Evolutionary conservation across 2,329 filamentous ascomycete species (phyloP).

Genomic region (Neonectria magnoliae): DNA sequence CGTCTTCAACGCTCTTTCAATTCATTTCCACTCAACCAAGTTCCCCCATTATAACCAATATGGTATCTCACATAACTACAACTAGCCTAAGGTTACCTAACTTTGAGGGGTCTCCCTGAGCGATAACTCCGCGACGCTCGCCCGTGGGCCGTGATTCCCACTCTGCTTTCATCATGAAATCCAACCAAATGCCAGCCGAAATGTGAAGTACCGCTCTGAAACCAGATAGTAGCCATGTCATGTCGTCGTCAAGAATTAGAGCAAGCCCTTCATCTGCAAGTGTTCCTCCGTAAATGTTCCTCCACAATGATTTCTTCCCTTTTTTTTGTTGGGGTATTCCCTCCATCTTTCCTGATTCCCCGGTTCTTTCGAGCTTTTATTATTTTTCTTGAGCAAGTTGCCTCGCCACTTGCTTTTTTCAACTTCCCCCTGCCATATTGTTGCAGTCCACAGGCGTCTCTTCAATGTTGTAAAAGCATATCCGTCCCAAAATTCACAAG

Average conservation of each 20-base stretch:
- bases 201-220: slow-evolving; percentile 43
- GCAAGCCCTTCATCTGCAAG: slow-evolving; percentile 34
- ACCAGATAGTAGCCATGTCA: slow-evolving; percentile 42
- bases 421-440: slow-evolving; percentile 5
- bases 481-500: slow-evolving; percentile 15
- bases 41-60: slow-evolving; percentile 32
- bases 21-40: slow-evolving; percentile 19
- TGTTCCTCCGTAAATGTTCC: slow-evolving; percentile 27
- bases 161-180: slow-evolving; percentile 31
- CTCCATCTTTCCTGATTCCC: slow-evolving; percentile 15
- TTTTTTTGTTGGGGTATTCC: slow-evolving; percentile 26
- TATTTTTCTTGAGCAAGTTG: slow-evolving; percentile 29
- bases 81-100: slow-evolving; percentile 38
- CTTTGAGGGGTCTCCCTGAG: slow-evolving; percentile 24
- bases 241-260: slow-evolving; percentile 46
- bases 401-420: slow-evolving; percentile 21
- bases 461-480: slow-evolving; percentile 27
- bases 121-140: slow-evolving; percentile 19
- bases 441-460: slow-evolving; percentile 32
- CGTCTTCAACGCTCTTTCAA: slow-evolving; percentile 2
- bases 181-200: slow-evolving; percentile 36
- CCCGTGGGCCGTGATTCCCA: slow-evolving; percentile 22
- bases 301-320: slow-evolving; percentile 19
- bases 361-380: slow-evolving; percentile 24
- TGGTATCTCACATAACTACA: slow-evolving; percentile 42